phyloP scores from a whole-genome alignment of 768 basidiomycete genomes.

The Termitomyces sp. region DNA sequence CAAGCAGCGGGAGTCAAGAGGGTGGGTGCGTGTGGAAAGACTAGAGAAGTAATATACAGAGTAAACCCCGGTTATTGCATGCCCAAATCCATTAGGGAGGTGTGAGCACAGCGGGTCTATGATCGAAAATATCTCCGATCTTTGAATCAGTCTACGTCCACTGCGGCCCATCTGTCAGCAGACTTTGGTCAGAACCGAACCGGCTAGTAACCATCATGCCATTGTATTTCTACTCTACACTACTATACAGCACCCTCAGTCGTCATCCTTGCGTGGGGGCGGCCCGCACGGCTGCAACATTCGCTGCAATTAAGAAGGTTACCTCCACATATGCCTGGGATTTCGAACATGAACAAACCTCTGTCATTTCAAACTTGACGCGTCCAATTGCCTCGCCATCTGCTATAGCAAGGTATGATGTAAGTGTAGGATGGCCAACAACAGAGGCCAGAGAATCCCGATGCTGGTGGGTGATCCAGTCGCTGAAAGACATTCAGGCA shows the following conservation, averaged over 20 bases:
- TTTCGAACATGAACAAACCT: constrained; percentile 46
- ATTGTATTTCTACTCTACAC: background rate
- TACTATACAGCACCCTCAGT: constrained; percentile 27
- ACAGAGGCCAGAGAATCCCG: constrained; percentile 93
- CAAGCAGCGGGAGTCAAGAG: background rate
- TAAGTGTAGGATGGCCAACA: constrained; percentile 82
- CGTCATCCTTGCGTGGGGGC: constrained; percentile 86
- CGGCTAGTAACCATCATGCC: background rate
- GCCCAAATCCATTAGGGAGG: constrained; percentile 9
- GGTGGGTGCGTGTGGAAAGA: background rate
- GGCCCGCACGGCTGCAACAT: constrained; percentile 96
- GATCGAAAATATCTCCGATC: constrained; percentile 4
- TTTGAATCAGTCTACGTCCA: background rate
- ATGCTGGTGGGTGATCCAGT: constrained; percentile 97
- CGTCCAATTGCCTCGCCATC: constrained; percentile 92
- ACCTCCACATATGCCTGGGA: constrained; percentile 1
- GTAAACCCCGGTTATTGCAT: constrained; percentile 10
- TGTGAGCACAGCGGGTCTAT: background rate
- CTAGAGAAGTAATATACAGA: constrained; percentile 1
- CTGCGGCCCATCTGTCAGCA: constrained; percentile 8
- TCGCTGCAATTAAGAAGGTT: constrained; percentile 40
- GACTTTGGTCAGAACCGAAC: constrained; percentile 3
- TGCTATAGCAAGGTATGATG: constrained; percentile 86
- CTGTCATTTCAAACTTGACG: constrained; percentile 90
- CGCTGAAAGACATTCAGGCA: constrained; percentile 43